phyloP scores from a whole-genome alignment of 768 basidiomycete species.

The Leucocoprinus sp. region DNA sequence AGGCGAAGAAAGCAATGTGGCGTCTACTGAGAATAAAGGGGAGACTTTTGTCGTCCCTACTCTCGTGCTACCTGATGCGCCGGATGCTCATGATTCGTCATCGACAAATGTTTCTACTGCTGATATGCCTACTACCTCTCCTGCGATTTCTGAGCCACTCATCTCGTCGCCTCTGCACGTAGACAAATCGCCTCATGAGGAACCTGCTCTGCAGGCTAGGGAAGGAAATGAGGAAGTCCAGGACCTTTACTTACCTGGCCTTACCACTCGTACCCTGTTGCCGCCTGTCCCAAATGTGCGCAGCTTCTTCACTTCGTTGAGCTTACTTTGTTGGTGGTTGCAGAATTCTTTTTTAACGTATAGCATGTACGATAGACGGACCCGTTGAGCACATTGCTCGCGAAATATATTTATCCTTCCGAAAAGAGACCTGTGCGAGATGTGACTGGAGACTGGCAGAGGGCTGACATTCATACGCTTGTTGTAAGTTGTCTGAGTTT shows the following conservation, averaged over 20 bases:
- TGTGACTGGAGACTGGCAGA: constrained; percentile 64
- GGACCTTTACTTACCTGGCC: constrained; percentile 58
- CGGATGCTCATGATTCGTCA: constrained; percentile 23
- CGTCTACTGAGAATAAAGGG: constrained; percentile 30
- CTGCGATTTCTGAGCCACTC: constrained; percentile 16
- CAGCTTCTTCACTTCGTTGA: constrained; percentile 34
- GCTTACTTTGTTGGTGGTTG: constrained; percentile 57
- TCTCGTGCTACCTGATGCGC: constrained; percentile 25
- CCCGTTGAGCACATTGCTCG: constrained; percentile 71
- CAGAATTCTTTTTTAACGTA: constrained; percentile 40
- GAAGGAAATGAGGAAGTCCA: constrained; percentile 44
- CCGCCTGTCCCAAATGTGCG: constrained; percentile 87
- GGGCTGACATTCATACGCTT: constrained; percentile 65
- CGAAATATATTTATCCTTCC: constrained; percentile 75
- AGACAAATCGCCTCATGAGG: constrained; percentile 35
- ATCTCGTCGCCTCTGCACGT: constrained; percentile 25
- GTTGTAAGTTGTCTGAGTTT: constrained; percentile 48
- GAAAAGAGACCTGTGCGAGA: constrained; percentile 71
- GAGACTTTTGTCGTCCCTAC: constrained; percentile 23
- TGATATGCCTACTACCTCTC: constrained; percentile 16
- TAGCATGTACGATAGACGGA: constrained; percentile 61
- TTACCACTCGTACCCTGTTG: constrained; percentile 72
- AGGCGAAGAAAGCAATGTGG: constrained; percentile 43
- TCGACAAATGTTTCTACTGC: constrained; percentile 11
- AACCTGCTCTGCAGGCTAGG: constrained; percentile 5